Conservation (phyloP, 1,284 basidiomycete species). For the Trametes hirsuta region DNA sequence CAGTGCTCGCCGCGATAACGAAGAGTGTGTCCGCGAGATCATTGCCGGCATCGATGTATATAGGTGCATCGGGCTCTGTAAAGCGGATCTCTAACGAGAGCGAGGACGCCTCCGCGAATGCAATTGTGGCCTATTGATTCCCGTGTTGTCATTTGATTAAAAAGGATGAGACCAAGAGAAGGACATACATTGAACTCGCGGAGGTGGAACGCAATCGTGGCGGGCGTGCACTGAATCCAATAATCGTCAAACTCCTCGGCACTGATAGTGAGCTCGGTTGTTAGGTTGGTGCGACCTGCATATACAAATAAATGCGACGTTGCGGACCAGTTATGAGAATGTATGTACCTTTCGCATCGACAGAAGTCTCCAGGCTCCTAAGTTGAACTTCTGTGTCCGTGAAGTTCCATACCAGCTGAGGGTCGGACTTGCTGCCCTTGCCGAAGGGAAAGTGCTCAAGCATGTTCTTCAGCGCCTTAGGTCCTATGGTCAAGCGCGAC, state of each 20-base stretch:
- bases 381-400: constrained; percentile 65
- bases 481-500: constrained; percentile 71
- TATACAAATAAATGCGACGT: not conserved
- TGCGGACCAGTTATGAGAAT: not conserved
- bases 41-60: constrained; percentile 73
- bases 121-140: constrained; percentile 64
- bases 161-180: not conserved
- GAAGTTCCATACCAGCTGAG: constrained; percentile 79
- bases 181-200: constrained; percentile 75
- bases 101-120: constrained; percentile 72
- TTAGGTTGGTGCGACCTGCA: constrained; percentile 62
- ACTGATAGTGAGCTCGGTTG: constrained; percentile 73
- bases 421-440: constrained; percentile 65
- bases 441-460: constrained; percentile 78
- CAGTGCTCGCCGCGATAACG: constrained; percentile 73
- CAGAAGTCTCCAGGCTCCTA: constrained; percentile 66
- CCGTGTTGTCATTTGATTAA: not conserved
- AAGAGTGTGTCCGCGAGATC: constrained; percentile 67
- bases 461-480: constrained; percentile 70
- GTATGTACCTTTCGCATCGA: constrained; percentile 62
- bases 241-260: constrained; percentile 79
- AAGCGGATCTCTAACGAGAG: constrained; percentile 70
- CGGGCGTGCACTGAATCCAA: constrained; percentile 60
- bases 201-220: constrained; percentile 75
- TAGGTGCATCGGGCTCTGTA: constrained; percentile 68